phyloP scores from a whole-genome alignment of 768 basidiomycete species.

The Lactifluus piperatus region DNA sequence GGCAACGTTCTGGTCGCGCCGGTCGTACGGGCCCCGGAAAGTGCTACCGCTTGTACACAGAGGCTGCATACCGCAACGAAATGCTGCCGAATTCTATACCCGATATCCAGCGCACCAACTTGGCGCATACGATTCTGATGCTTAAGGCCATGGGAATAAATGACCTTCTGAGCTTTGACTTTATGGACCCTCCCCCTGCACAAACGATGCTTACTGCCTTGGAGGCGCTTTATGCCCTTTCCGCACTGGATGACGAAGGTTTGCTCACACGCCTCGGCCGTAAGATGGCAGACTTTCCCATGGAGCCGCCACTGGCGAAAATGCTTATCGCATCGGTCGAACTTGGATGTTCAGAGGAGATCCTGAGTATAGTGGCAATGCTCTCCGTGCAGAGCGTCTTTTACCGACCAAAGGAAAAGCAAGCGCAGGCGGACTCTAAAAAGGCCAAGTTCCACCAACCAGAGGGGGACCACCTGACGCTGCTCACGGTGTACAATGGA shows the following conservation, averaged over 20 bases:
- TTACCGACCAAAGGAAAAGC: conserved; percentile 99
- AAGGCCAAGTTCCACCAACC: conserved; percentile 99
- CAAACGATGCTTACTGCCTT: conserved; percentile 95
- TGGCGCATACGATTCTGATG: conserved; percentile 87
- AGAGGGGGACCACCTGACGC: conserved; percentile 90
- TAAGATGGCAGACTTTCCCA: conserved; percentile 99
- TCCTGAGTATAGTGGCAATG: conserved; percentile 96
- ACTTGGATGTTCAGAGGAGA: conserved; percentile 96
- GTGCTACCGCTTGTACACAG: conserved; percentile 96
- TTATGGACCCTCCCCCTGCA: conserved; percentile 98
- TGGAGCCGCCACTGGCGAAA: conserved; percentile 93
- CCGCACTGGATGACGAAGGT: conserved; percentile 95
- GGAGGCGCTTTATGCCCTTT: conserved; percentile 89
- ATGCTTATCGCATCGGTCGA: conserved; percentile 98
- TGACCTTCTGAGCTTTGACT: conserved; percentile 94
- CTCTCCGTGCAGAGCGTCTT: conserved; percentile 93
- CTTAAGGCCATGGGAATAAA: conserved; percentile 99
- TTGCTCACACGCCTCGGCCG: conserved; percentile 87
- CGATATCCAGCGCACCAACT: conserved; percentile 93
- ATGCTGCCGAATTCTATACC: conserved; percentile 98
- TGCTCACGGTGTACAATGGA: conserved; percentile 94
- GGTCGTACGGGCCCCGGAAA: conserved; percentile 98
- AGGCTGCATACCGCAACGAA: conserved; percentile 96
- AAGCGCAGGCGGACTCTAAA: conserved; percentile 97
- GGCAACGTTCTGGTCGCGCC: conserved; percentile 92